Evolutionary conservation across 352 stramenopile genomes (phyloP).

Genomic region (Phytopythium delawarense): DNA sequence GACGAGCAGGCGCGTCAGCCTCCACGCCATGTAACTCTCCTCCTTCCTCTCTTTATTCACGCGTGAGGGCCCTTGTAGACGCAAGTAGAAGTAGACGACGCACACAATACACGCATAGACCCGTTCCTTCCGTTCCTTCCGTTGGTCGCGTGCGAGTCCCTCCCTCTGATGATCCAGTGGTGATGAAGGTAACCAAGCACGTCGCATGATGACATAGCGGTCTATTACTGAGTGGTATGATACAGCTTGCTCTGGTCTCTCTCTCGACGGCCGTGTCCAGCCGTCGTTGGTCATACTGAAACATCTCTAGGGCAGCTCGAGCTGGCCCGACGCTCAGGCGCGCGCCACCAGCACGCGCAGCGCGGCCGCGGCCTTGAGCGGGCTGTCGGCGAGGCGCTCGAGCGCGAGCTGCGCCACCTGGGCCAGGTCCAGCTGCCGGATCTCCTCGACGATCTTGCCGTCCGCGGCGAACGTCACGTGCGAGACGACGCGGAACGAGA

Average conservation of each 20-base stretch:
- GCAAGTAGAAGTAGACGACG: conserved; percentile 5
- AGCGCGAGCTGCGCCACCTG: conserved; percentile 50
- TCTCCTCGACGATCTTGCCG: conserved; percentile 73
- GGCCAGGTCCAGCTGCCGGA: conserved; percentile 68
- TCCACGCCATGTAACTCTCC: background rate
- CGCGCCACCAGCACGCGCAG: conserved; percentile 40
- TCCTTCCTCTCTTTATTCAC: conserved; percentile 16
- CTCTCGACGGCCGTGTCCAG: background rate
- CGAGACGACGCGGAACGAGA: conserved; percentile 71
- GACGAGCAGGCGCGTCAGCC: background rate
- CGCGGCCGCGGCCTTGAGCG: conserved; percentile 49
- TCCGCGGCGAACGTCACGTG: conserved; percentile 75
- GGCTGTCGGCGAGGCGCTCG: conserved; percentile 46
- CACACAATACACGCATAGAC: conserved; percentile 2
- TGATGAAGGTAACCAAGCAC: background rate
- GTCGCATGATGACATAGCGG: background rate
- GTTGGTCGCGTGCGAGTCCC: background rate
- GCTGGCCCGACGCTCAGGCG: background rate
- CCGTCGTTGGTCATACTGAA: conserved; percentile 6
- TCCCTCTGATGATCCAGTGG: too few relatives aligned
- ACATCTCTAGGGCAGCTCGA: conserved; percentile 1
- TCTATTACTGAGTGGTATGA: conserved; percentile 6
- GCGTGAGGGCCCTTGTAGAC: conserved; percentile 21
- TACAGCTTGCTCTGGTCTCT: conserved; percentile 4
- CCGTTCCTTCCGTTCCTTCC: background rate